Base-by-base conservation (phyloP, 163 green algal species). In the Volvox carteri region DNA sequence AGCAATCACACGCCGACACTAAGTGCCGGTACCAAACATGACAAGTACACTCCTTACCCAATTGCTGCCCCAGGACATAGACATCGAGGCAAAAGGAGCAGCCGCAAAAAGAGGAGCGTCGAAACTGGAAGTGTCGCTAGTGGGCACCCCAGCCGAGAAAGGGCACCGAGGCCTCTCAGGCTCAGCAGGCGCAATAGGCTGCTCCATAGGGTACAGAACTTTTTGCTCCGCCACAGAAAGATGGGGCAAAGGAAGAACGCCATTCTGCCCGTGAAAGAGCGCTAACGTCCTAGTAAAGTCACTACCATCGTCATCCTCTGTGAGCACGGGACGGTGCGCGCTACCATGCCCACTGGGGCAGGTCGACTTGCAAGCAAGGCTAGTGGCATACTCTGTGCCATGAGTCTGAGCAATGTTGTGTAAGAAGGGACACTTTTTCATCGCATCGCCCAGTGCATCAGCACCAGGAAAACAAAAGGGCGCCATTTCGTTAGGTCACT, bases 231-330 rank as follows among this genome's bases (percentile, higher is more conserved):
- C 4, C 28, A 5, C 33, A 9, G 37, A 23, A 25, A 89, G 56
- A 44, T 91, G 48, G 3, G 74, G 37, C 42, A 97, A 87, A 9
- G 95, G 95, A 25, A 97, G 86, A 0, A 95, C 91, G 39, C 93
- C 94, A 0, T 56, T 16, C 0, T 54, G 39, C 0, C 94, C 96
- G 52, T 98, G 95, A 73, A 98, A 98, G 14, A 97, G 39, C 12
- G 86, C 42, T n/a, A 96, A 92, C 1, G 90, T 93, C 23, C 85
- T 84, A 2, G 74, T 44, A 73, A 95, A 92, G 19, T 86, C 75
- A 21, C 93, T 78, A 6, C 19, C 28, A 39, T 88, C 75, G 28
- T 94, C 81, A 21, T 42, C 33, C 60, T 96, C 92, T 37, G 86
- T 76, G 4, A 94, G 73, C n/a, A 95, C 21, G 0, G 89, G 89